These are phyloP conservation scores for Arabis hirsuta DNA, from an alignment of 345 rosid species.

Conservation along the genomic window DNA sequence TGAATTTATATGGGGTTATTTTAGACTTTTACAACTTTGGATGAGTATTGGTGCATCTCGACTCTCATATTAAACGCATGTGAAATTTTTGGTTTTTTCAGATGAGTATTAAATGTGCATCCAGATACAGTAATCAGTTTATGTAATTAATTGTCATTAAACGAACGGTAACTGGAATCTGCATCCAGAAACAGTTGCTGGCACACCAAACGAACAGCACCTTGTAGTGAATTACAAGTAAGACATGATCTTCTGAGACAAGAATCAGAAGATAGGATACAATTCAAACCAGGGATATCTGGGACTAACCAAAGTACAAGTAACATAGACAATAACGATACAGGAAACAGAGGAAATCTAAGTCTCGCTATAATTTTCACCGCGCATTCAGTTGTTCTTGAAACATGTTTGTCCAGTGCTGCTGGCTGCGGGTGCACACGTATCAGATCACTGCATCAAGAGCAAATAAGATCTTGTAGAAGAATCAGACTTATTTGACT, in stretches of 20 bases:
- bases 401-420: constrained; percentile 25
- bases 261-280: neutral
- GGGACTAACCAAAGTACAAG: constrained; percentile 29
- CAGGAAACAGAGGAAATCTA: constrained; percentile 31
- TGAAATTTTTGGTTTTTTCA: no score
- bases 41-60: no score
- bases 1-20: no score
- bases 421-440: constrained; percentile 32
- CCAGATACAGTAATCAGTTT: no score
- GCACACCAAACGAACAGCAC: no score
- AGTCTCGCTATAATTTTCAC: constrained; percentile 37
- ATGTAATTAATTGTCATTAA: no score
- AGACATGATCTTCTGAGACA: constrained; percentile 22
- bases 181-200: no score
- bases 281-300: constrained; percentile 26
- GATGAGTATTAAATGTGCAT: no score
- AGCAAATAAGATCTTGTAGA: constrained; percentile 10
- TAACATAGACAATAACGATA: constrained; percentile 35
- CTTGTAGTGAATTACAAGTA: constrained; percentile 5
- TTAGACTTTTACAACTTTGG: no score
- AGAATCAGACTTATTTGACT: no score
- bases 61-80: no score
- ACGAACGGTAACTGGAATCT: no score
- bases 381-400: constrained; percentile 35
- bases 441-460: constrained; percentile 35